Evolutionary conservation across 345 rosid genomes (phyloP), one percentile per base, ranked within the genome.

Genomic region (Dipteronia dyeriana): DNA sequence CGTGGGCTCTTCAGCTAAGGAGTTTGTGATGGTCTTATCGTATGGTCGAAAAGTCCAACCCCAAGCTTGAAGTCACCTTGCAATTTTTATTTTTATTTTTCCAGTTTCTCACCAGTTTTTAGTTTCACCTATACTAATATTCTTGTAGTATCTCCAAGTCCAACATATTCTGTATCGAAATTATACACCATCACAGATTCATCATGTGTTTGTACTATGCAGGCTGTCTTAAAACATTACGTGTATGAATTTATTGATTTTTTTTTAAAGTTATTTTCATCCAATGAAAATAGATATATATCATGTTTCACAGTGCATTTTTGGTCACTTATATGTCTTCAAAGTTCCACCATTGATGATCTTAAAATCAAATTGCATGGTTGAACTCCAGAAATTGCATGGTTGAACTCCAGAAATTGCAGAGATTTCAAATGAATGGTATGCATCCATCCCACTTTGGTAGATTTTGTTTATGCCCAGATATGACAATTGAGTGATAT

Each of bases 11-110:
- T 86, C 96, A 0, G 96, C 93, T 0, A 91, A 86, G 86, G 96
- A 91, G 70, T 90, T 87, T 19, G 91, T 91, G 31, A 91, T 91
- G 96, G 93, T 87, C 25, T 81, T 91, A 54, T 86, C 93, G 1
- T 91, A 91, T 68, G 75, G 88, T 74, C 88, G 90, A 20, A 91
- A 88, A 83, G 83, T 85, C 11, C 74, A 78, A 63, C 79, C 76
- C 51, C 65, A 78, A 34, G 38, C 38, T 0, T 83, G 75, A 81
- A 43, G 63, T 7, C 20, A 25, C 22, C 45, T 2, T 20, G 38
- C 73, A 43, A 60, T 41, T 41, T 41, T 41, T 34, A 34, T 34
- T 34, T 34, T 34, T 34, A 19, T 34, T 71, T 43, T 78, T 54
- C 49, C 25, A 11, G 54, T 26, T 43, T 59, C 66, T 25, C 54